A percentile compares a stretch with the other conserved stretches of the same genome.
Evolutionary conservation across 495 filamentous ascomycete genomes (phyloP).

Genomic region (Podospora comata): DNA sequence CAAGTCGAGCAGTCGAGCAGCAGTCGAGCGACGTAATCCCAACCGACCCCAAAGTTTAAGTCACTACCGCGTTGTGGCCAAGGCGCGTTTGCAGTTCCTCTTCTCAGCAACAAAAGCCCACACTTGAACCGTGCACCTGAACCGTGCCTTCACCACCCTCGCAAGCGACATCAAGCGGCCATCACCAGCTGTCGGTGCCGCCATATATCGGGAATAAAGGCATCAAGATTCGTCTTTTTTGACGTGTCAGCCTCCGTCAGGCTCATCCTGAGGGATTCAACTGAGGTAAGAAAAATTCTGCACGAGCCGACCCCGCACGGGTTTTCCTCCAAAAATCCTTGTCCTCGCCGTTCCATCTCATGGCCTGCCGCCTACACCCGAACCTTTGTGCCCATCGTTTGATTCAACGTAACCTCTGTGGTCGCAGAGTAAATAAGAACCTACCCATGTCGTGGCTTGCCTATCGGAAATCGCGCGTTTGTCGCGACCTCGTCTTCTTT

Average conservation of each 20-base stretch:
- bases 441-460: neutral
- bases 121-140: slow-evolving; percentile 12
- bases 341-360: neutral
- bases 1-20: too few relatives aligned
- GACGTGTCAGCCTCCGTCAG: neutral
- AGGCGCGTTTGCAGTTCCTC: slow-evolving; percentile 8
- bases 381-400: neutral
- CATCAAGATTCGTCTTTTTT: neutral
- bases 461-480: neutral
- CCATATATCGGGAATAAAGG: neutral
- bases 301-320: neutral
- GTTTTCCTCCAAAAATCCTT: neutral
- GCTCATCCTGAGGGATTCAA: neutral
- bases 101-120: slow-evolving; percentile 10
- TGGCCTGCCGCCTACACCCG: neutral
- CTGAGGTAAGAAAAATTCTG: neutral
- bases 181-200: neutral
- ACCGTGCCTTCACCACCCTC: slow-evolving; percentile 10
- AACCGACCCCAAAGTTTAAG: slow-evolving; percentile 1
- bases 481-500: neutral
- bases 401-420: neutral
- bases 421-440: neutral
- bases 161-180: slow-evolving; percentile 1
- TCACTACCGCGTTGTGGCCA: slow-evolving; percentile 10
- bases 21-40: neutral